phyloP scores from a whole-genome alignment of 257 asterid species.

The Salvia splendens region DNA sequence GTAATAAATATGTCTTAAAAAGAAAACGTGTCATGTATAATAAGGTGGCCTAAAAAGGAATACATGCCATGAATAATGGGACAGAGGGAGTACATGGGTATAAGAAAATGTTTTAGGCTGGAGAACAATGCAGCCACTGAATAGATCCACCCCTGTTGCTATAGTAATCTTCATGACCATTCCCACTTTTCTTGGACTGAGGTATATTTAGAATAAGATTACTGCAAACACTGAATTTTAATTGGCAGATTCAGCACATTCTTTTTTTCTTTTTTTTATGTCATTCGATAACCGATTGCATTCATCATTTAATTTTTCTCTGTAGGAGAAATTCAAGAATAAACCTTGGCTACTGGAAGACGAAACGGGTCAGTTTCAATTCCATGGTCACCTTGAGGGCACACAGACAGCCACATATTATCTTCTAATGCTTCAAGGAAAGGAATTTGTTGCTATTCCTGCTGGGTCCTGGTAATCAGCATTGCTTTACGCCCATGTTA shows the following conservation, averaged over 20 bases:
- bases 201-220: not conserved
- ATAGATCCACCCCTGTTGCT: not conserved
- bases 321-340: slow-evolving; percentile 88
- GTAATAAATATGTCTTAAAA: too few species aligned
- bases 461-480: slow-evolving; percentile 87
- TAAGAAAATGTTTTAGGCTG: too few species aligned
- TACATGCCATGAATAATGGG: too few species aligned
- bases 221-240: not conserved
- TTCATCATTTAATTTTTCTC: slow-evolving; percentile 36
- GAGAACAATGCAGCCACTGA: too few species aligned
- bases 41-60: too few species aligned
- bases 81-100: too few species aligned
- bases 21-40: too few species aligned
- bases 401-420: slow-evolving; percentile 93
- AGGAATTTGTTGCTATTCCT: slow-evolving; percentile 93
- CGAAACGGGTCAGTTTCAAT: slow-evolving; percentile 91
- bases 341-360: slow-evolving; percentile 98
- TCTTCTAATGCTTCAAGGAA: slow-evolving; percentile 93
- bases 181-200: not conserved
- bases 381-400: slow-evolving; percentile 87
- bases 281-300: slow-evolving; percentile 22
- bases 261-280: not conserved
- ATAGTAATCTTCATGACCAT: not conserved
- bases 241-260: slow-evolving; percentile 8
- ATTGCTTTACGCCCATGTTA: slow-evolving; percentile 13